These are phyloP conservation scores for Cyberlindnera euphorbiae DNA, from an alignment of 805 yeast genomes.

Conservation along the genomic window DNA sequence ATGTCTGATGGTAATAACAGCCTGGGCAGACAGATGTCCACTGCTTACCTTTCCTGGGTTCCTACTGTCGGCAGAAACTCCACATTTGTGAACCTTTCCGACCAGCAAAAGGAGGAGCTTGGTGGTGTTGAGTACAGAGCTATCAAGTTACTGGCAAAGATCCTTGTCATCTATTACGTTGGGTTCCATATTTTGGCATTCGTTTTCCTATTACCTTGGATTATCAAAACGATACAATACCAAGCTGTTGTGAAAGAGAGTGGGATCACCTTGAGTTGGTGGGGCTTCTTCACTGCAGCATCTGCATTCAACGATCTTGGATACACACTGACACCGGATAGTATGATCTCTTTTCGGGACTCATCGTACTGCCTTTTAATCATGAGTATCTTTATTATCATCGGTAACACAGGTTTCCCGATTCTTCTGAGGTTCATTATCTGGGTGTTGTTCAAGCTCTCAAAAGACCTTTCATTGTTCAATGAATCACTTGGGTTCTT, in stretches of 20 bases:
- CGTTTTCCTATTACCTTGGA: slow-evolving; percentile 59
- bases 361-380: slow-evolving; percentile 63
- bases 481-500: slow-evolving; percentile 81
- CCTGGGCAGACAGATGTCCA: slow-evolving; percentile 37
- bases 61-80: slow-evolving; percentile 95
- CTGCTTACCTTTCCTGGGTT: slow-evolving; percentile 78
- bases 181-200: slow-evolving; percentile 66
- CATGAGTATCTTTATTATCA: slow-evolving; percentile 66
- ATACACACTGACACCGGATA: slow-evolving; percentile 71
- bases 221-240: slow-evolving; percentile 38
- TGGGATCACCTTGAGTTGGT: slow-evolving; percentile 82
- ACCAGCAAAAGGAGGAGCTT: slow-evolving; percentile 83
- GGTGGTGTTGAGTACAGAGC: slow-evolving; percentile 98
- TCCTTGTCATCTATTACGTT: slow-evolving; percentile 62
- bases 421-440: slow-evolving; percentile 72
- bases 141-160: slow-evolving; percentile 63
- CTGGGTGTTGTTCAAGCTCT: slow-evolving; percentile 68
- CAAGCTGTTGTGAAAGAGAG: slow-evolving; percentile 38
- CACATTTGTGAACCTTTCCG: slow-evolving; percentile 76
- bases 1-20: slow-evolving; percentile 24
- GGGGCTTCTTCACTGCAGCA: slow-evolving; percentile 83
- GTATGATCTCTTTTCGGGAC: slow-evolving; percentile 63
- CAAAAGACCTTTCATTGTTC: slow-evolving; percentile 57
- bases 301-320: slow-evolving; percentile 87
- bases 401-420: slow-evolving; percentile 96